Evolutionary conservation across 495 filamentous ascomycete species (phyloP).

Genomic region (Penicillium crystallinum): DNA sequence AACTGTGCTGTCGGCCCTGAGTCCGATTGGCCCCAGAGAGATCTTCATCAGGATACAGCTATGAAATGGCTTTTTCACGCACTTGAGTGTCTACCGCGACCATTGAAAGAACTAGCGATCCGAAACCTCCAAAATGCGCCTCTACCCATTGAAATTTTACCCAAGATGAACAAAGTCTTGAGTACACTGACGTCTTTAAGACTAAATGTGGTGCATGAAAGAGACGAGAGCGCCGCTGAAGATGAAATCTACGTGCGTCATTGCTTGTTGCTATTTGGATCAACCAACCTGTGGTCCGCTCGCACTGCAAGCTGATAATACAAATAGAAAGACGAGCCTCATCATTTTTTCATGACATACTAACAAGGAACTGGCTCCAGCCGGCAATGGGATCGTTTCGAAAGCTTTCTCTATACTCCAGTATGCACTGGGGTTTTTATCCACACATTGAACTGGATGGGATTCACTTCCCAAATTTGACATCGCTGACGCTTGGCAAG

Average conservation of each 20-base stretch:
- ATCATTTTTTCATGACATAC: slow-evolving; percentile 11
- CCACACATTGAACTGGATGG: slow-evolving; percentile 11
- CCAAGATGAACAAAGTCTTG: neutral
- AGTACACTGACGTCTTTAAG: slow-evolving; percentile 10
- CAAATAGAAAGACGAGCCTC: neutral
- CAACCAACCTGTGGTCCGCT: neutral
- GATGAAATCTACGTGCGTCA: slow-evolving; percentile 5
- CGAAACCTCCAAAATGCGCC: slow-evolving; percentile 13
- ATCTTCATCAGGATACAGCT: slow-evolving; percentile 4
- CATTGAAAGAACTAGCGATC: slow-evolving; percentile 14
- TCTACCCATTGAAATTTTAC: slow-evolving; percentile 1
- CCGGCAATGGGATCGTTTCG: slow-evolving; percentile 14
- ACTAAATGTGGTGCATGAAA: slow-evolving; percentile 15
- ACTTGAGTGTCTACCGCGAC: slow-evolving; percentile 6
- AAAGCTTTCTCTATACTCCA: slow-evolving; percentile 24
- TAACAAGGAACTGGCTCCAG: slow-evolving; percentile 18
- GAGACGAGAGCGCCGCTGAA: slow-evolving; percentile 8
- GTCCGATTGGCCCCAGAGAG: slow-evolving; percentile 1
- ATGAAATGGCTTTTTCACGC: slow-evolving; percentile 7
- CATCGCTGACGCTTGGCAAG: slow-evolving; percentile 19
- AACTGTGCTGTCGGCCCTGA: neutral
- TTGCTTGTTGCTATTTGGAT: neutral
- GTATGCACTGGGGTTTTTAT: slow-evolving; percentile 17
- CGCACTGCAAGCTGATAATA: neutral
- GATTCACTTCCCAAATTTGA: slow-evolving; percentile 19